Base-by-base conservation (phyloP, 805 yeast species). In the Kuraishia capsulata region DNA sequence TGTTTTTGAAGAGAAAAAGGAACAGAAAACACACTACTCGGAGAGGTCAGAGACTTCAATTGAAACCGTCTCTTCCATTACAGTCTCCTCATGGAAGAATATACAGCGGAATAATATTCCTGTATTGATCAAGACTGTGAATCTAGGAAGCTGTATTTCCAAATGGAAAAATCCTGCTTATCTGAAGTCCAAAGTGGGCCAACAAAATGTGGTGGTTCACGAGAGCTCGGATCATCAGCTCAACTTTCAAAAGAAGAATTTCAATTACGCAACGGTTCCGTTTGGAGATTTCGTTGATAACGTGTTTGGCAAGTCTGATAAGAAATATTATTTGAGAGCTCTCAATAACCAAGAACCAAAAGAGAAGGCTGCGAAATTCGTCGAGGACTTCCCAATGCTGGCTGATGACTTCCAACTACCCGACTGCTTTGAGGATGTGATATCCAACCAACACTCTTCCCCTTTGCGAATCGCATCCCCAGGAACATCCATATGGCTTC, bases 381-480 rank as follows among this genome's bases (percentile, higher is more conserved):
- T 33, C 5, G 36, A 42, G 8, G 66, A 61, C 39, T 61, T 56
- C 35, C 58, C 62, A 4, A 46, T 30, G 3, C 37, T 61, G 5
- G 40, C 55, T 1, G 18, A 36, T 2, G 66, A 61, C 38, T 57
- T 62, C 39, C 3, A 13, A 4, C 44, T 61, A 4, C 65, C 65
- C 3, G 44, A 30, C 1, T 35, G 35, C 11, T 35, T 59, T 4
- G 14, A 30, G 29, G 37, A 11, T 28, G 36, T 36, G 35, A 41
- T 36, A n/a, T 37, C 31, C 11, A 44, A 42, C 13, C 50, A 44
- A 33, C 56, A 56, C 37, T 58, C 64, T 8, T 53, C 64, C 1
- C 63, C 62, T 4, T 40, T 62, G 32, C 38, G 63, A 28, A 44
- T 62, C 16, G 50, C 65, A 2, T 54, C 64, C 20, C 47, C 61